A percentile compares a stretch with the other conserved stretches of the same genome.
Evolutionary conservation across 768 basidiomycete species (phyloP).

Genomic region (Tulasnella calospora): DNA sequence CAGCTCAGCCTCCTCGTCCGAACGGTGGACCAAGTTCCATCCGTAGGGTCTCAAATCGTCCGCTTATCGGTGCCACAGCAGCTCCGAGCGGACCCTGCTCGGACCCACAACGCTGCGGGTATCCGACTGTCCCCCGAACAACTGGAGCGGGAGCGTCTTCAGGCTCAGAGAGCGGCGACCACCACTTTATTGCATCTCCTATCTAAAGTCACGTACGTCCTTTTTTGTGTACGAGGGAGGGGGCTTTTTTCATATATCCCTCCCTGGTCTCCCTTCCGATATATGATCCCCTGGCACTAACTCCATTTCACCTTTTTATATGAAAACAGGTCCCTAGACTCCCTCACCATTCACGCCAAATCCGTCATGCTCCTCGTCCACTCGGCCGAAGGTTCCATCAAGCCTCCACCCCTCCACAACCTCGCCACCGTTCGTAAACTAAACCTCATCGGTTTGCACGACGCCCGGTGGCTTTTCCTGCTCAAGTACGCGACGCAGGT

Average conservation of each 20-base stretch:
- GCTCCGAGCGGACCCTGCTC: constrained; percentile 1
- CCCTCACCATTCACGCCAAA: constrained; percentile 5
- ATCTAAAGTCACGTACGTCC: constrained; percentile 10
- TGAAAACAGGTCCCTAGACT: background rate
- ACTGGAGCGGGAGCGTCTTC: background rate
- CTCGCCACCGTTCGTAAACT: constrained; percentile 8
- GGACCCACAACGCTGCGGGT: background rate
- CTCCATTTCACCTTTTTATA: background rate
- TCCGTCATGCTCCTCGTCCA: constrained; percentile 10
- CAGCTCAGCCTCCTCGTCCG: constrained; percentile 16
- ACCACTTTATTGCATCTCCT: constrained; percentile 5
- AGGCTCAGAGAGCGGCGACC: background rate
- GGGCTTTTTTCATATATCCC: background rate
- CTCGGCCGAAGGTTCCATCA: background rate
- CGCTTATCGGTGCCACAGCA: background rate
- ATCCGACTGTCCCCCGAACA: constrained; percentile 2
- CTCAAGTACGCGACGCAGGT: constrained; percentile 2
- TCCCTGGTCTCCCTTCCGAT: background rate
- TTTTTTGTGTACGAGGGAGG: too few relatives aligned
- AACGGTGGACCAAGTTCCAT: constrained; percentile 2
- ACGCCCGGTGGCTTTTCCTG: constrained; percentile 20
- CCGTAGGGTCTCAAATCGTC: background rate
- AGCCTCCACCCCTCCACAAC: constrained; percentile 13
- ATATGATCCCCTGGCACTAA: background rate
- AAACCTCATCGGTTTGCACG: constrained; percentile 3